phyloP scores from a whole-genome alignment of 495 filamentous ascomycete genomes.

The Hypomontagnella monticulosa region DNA sequence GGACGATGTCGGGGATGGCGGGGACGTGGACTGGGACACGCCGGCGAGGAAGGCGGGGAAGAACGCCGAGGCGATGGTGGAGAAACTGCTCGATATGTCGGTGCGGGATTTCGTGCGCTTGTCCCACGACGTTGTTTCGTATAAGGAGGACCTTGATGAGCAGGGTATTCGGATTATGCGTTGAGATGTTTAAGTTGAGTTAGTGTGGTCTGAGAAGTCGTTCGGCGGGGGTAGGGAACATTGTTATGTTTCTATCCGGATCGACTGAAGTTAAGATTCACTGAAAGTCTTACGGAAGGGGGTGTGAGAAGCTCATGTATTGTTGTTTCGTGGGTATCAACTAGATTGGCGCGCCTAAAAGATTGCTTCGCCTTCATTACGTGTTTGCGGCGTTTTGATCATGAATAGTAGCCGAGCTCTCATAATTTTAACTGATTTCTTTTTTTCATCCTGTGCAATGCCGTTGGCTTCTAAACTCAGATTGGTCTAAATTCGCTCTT shows the following conservation, averaged over 20 bases:
- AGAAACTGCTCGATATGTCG: constrained; percentile 6
- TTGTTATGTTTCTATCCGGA: too few relatives aligned
- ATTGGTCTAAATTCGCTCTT: constrained; percentile 33
- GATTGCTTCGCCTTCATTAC: background rate
- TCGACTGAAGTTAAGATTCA: too few relatives aligned
- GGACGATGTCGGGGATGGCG: background rate
- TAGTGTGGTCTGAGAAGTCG: too few relatives aligned
- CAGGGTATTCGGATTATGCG: background rate
- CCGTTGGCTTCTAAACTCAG: constrained; percentile 18
- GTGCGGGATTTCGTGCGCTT: constrained; percentile 4
- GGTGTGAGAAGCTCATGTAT: background rate
- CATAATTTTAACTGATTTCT: constrained; percentile 16
- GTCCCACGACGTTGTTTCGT: background rate
- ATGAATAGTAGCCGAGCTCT: background rate
- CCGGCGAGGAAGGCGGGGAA: background rate
- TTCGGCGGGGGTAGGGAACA: too few relatives aligned
- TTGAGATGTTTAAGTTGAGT: too few relatives aligned
- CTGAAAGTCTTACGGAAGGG: background rate
- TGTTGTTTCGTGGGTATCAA: constrained; percentile 6
- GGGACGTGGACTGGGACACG: background rate
- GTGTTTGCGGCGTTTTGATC: background rate
- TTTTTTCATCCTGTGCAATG: constrained; percentile 6
- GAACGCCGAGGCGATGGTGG: background rate
- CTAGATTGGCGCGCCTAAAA: background rate
- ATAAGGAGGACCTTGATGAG: background rate